Conservation (phyloP, 2,329 filamentous ascomycete genomes). For the Cryphonectria parasitica region DNA sequence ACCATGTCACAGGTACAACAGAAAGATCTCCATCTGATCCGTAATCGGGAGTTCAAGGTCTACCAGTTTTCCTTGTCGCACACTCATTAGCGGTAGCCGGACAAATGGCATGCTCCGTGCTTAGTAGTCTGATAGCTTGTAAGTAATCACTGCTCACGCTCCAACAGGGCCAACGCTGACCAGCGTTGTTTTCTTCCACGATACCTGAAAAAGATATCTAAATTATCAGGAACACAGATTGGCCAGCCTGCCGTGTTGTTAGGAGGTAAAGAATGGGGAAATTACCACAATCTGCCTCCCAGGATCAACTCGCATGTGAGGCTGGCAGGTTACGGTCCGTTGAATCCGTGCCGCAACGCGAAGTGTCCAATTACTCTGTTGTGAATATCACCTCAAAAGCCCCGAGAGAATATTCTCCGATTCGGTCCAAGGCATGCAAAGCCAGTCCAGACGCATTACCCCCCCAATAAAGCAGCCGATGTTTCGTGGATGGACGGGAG, state of each 20-base stretch:
- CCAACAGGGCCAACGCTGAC: not conserved
- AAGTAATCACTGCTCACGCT: not conserved
- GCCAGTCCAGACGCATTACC: no score
- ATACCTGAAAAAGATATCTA: no score
- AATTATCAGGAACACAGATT: not conserved
- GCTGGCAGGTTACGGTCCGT: not conserved
- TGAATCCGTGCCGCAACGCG: not conserved
- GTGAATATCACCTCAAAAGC: not conserved
- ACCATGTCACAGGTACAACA: not conserved
- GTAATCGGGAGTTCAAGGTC: not conserved
- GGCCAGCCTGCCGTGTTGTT: not conserved
- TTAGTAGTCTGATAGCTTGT: not conserved
- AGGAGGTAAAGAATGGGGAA: no score
- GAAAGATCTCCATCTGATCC: not conserved
- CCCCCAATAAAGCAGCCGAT: no score
- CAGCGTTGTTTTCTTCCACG: no score
- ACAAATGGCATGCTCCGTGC: not conserved
- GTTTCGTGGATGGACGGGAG: not conserved
- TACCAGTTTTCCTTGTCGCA: not conserved
- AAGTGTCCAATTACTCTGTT: not conserved
- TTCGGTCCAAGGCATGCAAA: not conserved
- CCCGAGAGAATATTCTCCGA: not conserved
- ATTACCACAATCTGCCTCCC: no score
- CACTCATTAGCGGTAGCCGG: not conserved
- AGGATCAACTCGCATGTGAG: not conserved